Percentiles rank a stretch among this genome's conserved stretches.
Conservation (phyloP, 441 rosid genomes). For the Rhodomyrtus psidioides region DNA sequence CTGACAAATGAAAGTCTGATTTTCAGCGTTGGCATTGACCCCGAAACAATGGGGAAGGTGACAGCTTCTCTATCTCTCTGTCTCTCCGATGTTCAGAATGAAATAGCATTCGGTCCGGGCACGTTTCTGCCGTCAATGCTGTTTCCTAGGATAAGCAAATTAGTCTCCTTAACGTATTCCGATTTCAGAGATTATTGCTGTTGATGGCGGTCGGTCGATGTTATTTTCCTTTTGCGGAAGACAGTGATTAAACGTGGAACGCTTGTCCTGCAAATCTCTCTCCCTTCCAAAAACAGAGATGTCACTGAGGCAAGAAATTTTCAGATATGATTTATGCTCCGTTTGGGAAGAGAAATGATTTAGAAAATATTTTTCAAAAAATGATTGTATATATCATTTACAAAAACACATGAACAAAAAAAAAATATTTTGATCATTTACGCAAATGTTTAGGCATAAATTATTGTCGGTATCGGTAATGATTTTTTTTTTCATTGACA, state of each 20-base stretch:
- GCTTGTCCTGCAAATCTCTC: not conserved
- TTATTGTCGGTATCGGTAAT: fast-evolving
- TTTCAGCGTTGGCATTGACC: not conserved
- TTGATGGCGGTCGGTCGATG: not conserved
- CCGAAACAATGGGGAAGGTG: not conserved
- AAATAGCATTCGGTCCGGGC: not conserved
- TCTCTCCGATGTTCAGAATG: not conserved
- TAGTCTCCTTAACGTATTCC: not conserved
- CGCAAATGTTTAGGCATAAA: no score
- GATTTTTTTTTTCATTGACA: no score
- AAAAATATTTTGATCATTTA: no score
- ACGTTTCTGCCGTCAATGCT: not conserved
- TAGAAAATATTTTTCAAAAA: no score
- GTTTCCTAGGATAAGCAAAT: not conserved
- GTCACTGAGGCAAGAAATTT: not conserved
- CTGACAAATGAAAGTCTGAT: not conserved
- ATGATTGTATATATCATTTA: no score
- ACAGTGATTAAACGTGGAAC: not conserved
- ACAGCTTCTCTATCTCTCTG: not conserved
- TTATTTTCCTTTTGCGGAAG: not conserved
- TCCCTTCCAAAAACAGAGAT: not conserved
- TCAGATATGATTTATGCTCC: not conserved
- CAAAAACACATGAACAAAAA: no score
- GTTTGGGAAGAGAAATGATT: no score
- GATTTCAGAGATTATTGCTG: not conserved